These are phyloP conservation scores for Flaveria ramosissima DNA, from an alignment of 129 eudicot genomes.

Conservation along the genomic window DNA sequence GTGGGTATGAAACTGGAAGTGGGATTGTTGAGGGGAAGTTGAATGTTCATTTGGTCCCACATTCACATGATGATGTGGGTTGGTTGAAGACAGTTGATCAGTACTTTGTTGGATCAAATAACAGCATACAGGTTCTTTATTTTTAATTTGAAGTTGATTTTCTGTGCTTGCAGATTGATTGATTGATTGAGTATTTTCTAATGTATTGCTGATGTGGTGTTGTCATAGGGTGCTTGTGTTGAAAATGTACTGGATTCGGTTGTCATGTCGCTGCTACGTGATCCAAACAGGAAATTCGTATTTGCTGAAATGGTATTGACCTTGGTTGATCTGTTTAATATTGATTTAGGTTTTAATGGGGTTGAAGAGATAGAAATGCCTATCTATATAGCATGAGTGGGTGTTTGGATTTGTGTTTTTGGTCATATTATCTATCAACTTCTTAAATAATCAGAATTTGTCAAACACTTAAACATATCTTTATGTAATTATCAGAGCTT, in stretches of 20 bases:
- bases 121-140: constrained; percentile 59
- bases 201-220: constrained; percentile 22
- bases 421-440: background rate
- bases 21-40: constrained; percentile 74
- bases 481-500: background rate
- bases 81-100: constrained; percentile 98
- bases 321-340: constrained; percentile 14
- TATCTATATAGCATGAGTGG: background rate
- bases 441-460: background rate
- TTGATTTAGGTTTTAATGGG: background rate
- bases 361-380: background rate
- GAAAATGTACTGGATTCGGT: constrained; percentile 86
- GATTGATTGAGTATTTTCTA: background rate
- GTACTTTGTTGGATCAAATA: constrained; percentile 92
- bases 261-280: constrained; percentile 64
- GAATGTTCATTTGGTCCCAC: constrained; percentile 94
- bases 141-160: background rate
- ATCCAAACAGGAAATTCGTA: constrained; percentile 82
- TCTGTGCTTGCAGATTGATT: background rate
- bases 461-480: background rate
- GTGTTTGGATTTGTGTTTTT: constrained; percentile 2
- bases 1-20: constrained; percentile 64
- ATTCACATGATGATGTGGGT: constrained; percentile 98
- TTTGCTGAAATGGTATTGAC: constrained; percentile 84
- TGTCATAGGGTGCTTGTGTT: constrained; percentile 93